Percentiles rank a stretch among this genome's conserved stretches.
Conservation (phyloP, 805 yeast species). For the Lipomyces starkeyi region DNA sequence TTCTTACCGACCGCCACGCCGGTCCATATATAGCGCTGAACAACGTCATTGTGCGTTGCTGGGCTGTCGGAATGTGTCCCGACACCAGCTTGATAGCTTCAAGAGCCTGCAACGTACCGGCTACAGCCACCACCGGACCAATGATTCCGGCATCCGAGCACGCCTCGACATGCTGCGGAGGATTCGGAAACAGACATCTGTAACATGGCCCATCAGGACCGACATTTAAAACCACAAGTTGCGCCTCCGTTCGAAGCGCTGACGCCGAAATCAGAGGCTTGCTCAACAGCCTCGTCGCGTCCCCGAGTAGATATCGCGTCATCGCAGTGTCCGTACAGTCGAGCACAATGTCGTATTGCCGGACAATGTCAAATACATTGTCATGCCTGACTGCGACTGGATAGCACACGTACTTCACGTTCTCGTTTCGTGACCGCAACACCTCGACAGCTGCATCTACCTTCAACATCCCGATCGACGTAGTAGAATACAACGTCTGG, state of each 20-base stretch:
- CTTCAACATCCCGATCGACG: constrained; percentile 70
- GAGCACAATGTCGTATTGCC: constrained; percentile 72
- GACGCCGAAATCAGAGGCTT: constrained; percentile 85
- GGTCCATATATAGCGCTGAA: constrained; percentile 68
- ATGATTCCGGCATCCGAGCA: constrained; percentile 94
- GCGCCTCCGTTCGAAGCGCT: constrained; percentile 91
- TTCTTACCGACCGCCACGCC: constrained; percentile 69
- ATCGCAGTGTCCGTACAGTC: constrained; percentile 96
- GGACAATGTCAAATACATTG: constrained; percentile 69
- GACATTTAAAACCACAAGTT: constrained; percentile 70
- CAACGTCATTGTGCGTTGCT: constrained; percentile 67
- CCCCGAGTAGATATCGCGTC: constrained; percentile 84
- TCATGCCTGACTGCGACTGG: constrained; percentile 42
- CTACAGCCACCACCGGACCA: constrained; percentile 94
- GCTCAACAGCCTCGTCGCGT: constrained; percentile 62
- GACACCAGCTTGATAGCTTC: constrained; percentile 81
- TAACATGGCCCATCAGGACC: constrained; percentile 86
- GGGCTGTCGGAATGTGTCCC: constrained; percentile 53
- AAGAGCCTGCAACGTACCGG: constrained; percentile 87
- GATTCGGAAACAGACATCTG: constrained; percentile 87
- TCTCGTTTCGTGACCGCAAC: constrained; percentile 61
- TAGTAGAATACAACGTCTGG: constrained; percentile 79
- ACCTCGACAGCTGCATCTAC: constrained; percentile 71
- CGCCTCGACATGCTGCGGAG: constrained; percentile 83
- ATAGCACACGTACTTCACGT: constrained; percentile 55